Evolutionary conservation across 345 rosid species (phyloP).

Genomic region (Excoecaria agallocha): DNA sequence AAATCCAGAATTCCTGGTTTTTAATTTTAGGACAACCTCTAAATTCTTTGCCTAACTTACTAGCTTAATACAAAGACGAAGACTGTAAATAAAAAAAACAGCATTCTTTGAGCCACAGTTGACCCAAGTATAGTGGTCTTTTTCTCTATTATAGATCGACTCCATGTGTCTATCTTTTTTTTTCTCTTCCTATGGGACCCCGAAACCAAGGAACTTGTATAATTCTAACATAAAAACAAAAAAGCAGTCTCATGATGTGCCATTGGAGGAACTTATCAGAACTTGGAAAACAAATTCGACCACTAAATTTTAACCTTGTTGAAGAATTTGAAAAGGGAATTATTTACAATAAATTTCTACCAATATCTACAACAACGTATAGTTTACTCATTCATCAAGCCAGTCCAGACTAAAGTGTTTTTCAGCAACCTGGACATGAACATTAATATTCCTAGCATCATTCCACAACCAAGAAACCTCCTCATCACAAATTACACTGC

Average conservation of each 20-base stretch:
- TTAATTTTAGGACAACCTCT: too few species aligned
- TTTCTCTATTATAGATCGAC: too few species aligned
- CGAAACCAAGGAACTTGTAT: neutral
- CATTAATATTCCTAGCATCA: constrained; percentile 37
- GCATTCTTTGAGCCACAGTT: too few species aligned
- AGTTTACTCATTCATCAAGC: constrained; percentile 50
- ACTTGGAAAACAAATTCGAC: neutral
- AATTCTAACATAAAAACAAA: neutral
- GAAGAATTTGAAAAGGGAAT: neutral
- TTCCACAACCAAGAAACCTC: constrained; percentile 64
- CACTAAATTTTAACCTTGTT: neutral
- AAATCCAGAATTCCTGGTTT: too few species aligned
- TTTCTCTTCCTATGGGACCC: neutral
- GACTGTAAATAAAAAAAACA: too few species aligned
- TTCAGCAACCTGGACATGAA: constrained; percentile 67
- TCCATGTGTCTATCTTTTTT: too few species aligned
- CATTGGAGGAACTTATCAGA: neutral
- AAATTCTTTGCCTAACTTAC: too few species aligned
- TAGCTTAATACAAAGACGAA: too few species aligned
- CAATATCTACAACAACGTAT: neutral
- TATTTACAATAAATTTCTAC: constrained; percentile 17
- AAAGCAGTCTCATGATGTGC: neutral
- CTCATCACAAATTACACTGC: constrained; percentile 64
- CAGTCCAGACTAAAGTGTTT: constrained; percentile 60
- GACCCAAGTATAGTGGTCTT: too few species aligned